Conservation (phyloP, 163 green algal species). For the Trebouxia gelatinosa region DNA sequence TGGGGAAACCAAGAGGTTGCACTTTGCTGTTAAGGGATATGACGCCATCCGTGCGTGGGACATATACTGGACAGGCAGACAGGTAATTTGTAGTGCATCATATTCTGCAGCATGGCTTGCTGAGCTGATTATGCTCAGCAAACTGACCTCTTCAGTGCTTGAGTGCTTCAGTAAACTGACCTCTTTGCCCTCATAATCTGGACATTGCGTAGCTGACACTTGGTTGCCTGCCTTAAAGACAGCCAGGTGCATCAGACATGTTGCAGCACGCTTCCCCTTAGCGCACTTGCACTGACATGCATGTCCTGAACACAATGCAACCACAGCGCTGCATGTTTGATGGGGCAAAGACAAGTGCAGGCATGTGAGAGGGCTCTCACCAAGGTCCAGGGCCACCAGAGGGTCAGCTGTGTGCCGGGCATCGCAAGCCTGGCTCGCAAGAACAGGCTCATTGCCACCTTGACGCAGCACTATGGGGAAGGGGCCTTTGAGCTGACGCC, state of each 20-base stretch:
- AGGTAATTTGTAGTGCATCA: too few relatives aligned
- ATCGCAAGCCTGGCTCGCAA: conserved; percentile 70
- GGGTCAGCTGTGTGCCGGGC: conserved; percentile 68
- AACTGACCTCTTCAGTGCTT: too few relatives aligned
- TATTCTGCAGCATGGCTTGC: background rate
- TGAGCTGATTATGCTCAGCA: background rate
- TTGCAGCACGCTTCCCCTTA: too few relatives aligned
- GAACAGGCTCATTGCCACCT: conserved; percentile 53
- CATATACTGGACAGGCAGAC: conserved; percentile 59
- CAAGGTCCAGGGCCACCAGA: conserved; percentile 47
- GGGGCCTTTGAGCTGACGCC: conserved; percentile 55
- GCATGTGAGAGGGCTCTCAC: conserved; percentile 43
- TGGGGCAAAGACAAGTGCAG: too few relatives aligned
- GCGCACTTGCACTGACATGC: too few relatives aligned
- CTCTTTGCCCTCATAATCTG: too few relatives aligned
- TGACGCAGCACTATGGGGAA: conserved; percentile 58
- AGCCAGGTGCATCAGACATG: too few relatives aligned
- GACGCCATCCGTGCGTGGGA: conserved; percentile 51
- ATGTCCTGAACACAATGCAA: too few relatives aligned
- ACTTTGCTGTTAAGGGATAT: conserved; percentile 53
- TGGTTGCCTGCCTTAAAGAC: too few relatives aligned
- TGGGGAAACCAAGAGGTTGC: conserved; percentile 27
- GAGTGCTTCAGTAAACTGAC: too few relatives aligned
- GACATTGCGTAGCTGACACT: too few relatives aligned
- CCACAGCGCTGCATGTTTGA: too few relatives aligned